Conservation (phyloP, 352 stramenopile genomes). For the Globisporangium apiculatum region DNA sequence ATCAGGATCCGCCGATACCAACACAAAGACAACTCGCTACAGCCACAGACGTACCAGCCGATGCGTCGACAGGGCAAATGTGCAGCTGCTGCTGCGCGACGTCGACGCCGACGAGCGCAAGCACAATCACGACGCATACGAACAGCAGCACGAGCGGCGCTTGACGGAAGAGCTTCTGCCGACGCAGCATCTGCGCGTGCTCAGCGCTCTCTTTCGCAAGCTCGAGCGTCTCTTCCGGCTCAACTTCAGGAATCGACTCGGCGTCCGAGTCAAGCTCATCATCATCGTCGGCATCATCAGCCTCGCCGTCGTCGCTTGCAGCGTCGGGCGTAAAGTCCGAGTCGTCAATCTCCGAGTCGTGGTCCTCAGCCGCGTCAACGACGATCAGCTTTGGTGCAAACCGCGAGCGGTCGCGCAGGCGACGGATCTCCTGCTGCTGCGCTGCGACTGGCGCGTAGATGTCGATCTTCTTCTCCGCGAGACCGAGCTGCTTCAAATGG, state of each 20-base stretch:
- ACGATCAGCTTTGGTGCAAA: slow-evolving; percentile 32
- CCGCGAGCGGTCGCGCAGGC: slow-evolving; percentile 44
- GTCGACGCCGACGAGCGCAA: slow-evolving; percentile 43
- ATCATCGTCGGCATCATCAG: too few species aligned
- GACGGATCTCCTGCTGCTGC: slow-evolving; percentile 59
- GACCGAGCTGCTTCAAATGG: slow-evolving; percentile 70
- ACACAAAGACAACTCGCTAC: too few species aligned
- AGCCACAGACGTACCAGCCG: slow-evolving; percentile 22
- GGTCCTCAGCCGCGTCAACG: slow-evolving; percentile 24
- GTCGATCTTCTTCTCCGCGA: slow-evolving; percentile 65
- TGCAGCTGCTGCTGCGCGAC: slow-evolving; percentile 40
- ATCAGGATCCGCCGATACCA: too few species aligned
- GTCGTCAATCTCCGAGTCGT: slow-evolving; percentile 45
- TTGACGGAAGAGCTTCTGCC: slow-evolving; percentile 3
- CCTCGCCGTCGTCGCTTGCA: slow-evolving; percentile 19
- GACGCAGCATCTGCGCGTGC: slow-evolving; percentile 17
- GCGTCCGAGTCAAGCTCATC: slow-evolving; percentile 32
- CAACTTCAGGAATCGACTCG: slow-evolving; percentile 35
- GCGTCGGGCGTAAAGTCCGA: slow-evolving; percentile 44
- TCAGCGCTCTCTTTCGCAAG: slow-evolving; percentile 37
- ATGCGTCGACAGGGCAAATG: slow-evolving; percentile 32
- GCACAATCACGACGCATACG: slow-evolving; percentile 31
- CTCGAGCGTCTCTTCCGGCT: slow-evolving; percentile 31
- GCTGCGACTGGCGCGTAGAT: slow-evolving; percentile 66
- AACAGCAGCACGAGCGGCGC: slow-evolving; percentile 26